Base-by-base conservation (phyloP, 306 rosid genomes). In the Rubus parviflorus region DNA sequence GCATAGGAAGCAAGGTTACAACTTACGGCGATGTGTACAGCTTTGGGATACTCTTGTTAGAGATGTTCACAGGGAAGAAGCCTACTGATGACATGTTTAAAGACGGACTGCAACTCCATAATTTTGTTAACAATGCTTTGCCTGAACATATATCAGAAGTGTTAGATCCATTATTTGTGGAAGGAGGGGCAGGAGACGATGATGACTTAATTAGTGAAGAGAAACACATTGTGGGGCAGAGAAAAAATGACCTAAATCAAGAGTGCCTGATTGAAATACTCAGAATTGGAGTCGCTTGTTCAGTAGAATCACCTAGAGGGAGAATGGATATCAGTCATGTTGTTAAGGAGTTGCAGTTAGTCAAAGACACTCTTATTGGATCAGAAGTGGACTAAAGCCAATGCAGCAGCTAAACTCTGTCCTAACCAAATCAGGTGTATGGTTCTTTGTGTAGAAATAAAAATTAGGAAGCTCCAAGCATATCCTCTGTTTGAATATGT, bases 221-320 rank as follows among this genome's bases (percentile, higher is more conserved):
- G 19, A 61, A 4, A 15, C 15, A 37, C 37, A 58, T 58, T 10
- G 38, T 58, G 15, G 64, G 37, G 38, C 64, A 9, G 20, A 23
- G 17, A 58, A 58, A 56, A 58, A 8, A 10, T 58, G 64, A 23
- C 64, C 64, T 22, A 58, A 58, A 58, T 1, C 64, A 30, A 35
- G 74, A 53, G 23, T 77, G 74, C 20, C 45, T 77, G 68, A 68
- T 25, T 54, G 25, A 45, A 67, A 77, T 53, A 40, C 45, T 76
- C 11, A 46, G 74, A 67, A 19, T 77, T 66, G 74, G 74, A 53
- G 68, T 76, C 14, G 68, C 80, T 66, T 76, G 66, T 67, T 76
- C 80, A 22, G 54, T 52, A 56, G 74, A 67, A 41, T 30, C 22
- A 40, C 45, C 57, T 13, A 23, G 45, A 65, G 63, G 43, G 35